Conservation (phyloP, 2,329 filamentous ascomycete species). For the Fusarium pseudoanthophilum region DNA sequence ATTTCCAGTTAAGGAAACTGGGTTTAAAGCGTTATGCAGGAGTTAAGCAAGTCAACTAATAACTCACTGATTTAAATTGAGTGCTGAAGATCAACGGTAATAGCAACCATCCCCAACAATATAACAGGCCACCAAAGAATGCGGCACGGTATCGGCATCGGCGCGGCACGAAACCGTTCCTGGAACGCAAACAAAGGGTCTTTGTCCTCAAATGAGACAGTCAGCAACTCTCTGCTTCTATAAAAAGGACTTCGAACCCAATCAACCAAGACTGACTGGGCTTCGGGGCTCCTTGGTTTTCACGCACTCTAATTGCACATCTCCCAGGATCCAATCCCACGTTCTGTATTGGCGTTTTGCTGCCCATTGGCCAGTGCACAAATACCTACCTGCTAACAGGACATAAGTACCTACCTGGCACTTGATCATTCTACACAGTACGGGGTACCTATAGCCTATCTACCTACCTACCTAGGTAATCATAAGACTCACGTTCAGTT, state of each 20-base stretch:
- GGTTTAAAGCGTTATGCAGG: conserved; percentile 35
- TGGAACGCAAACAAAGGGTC: background rate
- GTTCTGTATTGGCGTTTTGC: conserved; percentile 23
- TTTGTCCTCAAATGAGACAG: background rate
- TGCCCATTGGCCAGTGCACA: conserved; percentile 23
- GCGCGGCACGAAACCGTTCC: conserved; percentile 6
- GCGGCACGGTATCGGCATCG: background rate
- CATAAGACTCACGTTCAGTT: background rate
- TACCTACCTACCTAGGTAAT: background rate
- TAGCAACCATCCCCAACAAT: background rate
- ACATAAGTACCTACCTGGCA: background rate
- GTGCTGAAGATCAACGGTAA: conserved; percentile 28
- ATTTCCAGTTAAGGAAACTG: conserved; percentile 40
- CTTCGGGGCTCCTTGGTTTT: background rate
- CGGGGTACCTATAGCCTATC: no score
- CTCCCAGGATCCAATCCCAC: conserved; percentile 29
- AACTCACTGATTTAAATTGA: conserved; percentile 33
- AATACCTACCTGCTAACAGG: conserved; percentile 1
- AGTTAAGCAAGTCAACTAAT: conserved; percentile 12
- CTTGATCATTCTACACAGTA: background rate
- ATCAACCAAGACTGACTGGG: background rate
- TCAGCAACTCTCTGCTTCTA: background rate
- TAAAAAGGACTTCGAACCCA: background rate
- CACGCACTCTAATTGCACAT: conserved; percentile 20
- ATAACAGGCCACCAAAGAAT: conserved; percentile 1